These are phyloP conservation scores for Ulota crispa DNA, from an alignment of 225 moss, liverwort and hornwort species.

Conservation along the genomic window DNA sequence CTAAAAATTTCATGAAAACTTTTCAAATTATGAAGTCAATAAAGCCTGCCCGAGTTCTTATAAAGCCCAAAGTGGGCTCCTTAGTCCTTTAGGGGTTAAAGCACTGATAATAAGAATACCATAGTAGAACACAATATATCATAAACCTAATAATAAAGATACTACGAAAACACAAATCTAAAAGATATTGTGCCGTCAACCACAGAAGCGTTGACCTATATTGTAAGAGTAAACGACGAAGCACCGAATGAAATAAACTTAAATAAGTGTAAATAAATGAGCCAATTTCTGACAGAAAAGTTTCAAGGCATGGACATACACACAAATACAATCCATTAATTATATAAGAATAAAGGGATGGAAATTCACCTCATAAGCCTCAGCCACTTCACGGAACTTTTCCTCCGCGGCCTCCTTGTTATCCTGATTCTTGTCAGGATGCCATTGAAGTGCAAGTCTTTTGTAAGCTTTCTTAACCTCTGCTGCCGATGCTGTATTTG, in stretches of 20 bases:
- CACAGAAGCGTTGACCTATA: not conserved
- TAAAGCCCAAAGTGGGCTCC: no score
- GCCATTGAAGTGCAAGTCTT: conserved; percentile 87
- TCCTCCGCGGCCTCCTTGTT: conserved; percentile 75
- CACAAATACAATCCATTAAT: not conserved
- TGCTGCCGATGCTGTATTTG: conserved; percentile 72
- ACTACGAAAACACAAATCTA: not conserved
- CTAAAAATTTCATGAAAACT: no score
- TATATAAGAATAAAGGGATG: conserved; percentile 2
- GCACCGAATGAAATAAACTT: not conserved
- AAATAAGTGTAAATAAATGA: not conserved
- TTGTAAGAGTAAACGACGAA: not conserved
- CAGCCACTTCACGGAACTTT: conserved; percentile 86
- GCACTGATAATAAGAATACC: not conserved
- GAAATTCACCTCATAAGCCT: conserved; percentile 77
- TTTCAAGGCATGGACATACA: not conserved
- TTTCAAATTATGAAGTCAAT: no score
- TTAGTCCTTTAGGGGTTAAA: no score
- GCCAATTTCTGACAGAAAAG: not conserved
- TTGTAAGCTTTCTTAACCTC: conserved; percentile 88
- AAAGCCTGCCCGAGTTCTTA: no score
- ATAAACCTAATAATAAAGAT: not conserved
- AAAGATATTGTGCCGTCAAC: not conserved
- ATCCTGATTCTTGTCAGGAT: conserved; percentile 89
- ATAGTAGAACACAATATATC: not conserved